Evolutionary conservation across 164 flowering plant genomes (phyloP).

Genomic region (Annona cherimola): DNA sequence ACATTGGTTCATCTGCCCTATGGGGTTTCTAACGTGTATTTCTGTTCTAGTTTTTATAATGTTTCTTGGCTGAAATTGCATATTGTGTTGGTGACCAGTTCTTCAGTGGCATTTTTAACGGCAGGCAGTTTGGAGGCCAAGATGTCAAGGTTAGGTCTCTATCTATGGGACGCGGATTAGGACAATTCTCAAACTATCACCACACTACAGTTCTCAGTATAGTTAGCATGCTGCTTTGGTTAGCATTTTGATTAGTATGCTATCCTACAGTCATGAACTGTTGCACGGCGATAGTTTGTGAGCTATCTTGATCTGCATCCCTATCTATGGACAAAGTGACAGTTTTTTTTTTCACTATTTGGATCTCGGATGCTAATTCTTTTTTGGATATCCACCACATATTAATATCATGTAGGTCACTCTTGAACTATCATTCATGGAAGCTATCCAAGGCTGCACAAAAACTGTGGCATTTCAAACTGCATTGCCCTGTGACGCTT

Average conservation of each 20-base stretch:
- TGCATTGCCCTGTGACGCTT: constrained; percentile 63
- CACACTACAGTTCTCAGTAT: too few species aligned
- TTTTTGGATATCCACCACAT: background rate
- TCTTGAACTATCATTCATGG: constrained; percentile 88
- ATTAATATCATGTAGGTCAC: constrained; percentile 34
- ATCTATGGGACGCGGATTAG: background rate
- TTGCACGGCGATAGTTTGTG: too few species aligned
- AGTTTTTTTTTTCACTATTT: background rate
- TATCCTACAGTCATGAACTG: too few species aligned
- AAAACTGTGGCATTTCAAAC: constrained; percentile 69
- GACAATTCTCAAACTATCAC: too few species aligned
- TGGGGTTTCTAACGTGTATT: background rate
- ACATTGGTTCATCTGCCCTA: background rate
- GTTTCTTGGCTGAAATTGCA: constrained; percentile 6
- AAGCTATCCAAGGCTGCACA: constrained; percentile 93
- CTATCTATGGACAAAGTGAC: too few species aligned
- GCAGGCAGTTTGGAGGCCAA: constrained; percentile 41
- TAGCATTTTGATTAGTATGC: too few species aligned
- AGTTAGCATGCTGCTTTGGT: too few species aligned
- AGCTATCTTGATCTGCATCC: too few species aligned
- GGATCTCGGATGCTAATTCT: background rate
- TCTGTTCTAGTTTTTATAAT: background rate
- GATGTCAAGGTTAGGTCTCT: constrained; percentile 53
- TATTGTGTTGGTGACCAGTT: constrained; percentile 5
- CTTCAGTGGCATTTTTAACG: constrained; percentile 32